Conservation (phyloP, 2,329 filamentous ascomycete species). For the Fusarium citri region DNA sequence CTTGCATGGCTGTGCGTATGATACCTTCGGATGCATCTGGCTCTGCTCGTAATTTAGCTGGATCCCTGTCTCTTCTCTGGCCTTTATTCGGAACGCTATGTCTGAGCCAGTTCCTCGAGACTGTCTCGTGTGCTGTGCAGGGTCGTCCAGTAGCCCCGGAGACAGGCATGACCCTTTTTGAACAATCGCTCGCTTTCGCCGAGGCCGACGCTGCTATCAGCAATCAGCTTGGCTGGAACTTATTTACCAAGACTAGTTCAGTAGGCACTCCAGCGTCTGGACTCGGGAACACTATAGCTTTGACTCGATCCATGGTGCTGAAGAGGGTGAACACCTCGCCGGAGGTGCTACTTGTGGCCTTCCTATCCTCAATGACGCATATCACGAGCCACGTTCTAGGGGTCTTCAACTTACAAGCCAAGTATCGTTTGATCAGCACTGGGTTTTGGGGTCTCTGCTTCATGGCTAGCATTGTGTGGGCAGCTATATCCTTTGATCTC, state of each 20-base stretch:
- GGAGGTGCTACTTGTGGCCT: slow-evolving; percentile 85
- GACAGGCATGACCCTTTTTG: slow-evolving; percentile 95
- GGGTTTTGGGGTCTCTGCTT: slow-evolving; percentile 91
- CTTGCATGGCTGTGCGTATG: slow-evolving; percentile 83
- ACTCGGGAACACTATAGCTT: slow-evolving; percentile 55
- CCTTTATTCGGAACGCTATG: slow-evolving; percentile 77
- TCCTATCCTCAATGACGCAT: slow-evolving; percentile 91
- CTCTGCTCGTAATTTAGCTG: slow-evolving; percentile 68
- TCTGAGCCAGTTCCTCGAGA: slow-evolving; percentile 88
- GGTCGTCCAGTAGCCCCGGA: slow-evolving; percentile 84
- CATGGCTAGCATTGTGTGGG: slow-evolving; percentile 86
- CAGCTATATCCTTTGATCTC: slow-evolving; percentile 71
- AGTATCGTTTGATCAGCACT: slow-evolving; percentile 85
- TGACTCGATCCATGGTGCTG: slow-evolving; percentile 75
- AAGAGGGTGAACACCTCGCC: slow-evolving; percentile 87
- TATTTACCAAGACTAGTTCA: slow-evolving; percentile 64
- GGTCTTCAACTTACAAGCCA: slow-evolving; percentile 81
- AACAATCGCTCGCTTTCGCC: slow-evolving; percentile 94
- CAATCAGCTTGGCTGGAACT: slow-evolving; percentile 79
- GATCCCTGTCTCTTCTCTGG: slow-evolving; percentile 83
- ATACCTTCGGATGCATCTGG: slow-evolving; percentile 63
- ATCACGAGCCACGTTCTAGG: slow-evolving; percentile 86
- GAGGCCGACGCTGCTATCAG: slow-evolving; percentile 92
- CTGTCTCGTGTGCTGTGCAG: slow-evolving; percentile 86
- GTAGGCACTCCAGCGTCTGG: slow-evolving; percentile 44